Percentiles rank a stretch among this genome's conserved stretches.
These are phyloP conservation scores for Wickerhamomyces subpelliculosus DNA, from an alignment of 805 yeast genomes.

Conservation along the genomic window DNA sequence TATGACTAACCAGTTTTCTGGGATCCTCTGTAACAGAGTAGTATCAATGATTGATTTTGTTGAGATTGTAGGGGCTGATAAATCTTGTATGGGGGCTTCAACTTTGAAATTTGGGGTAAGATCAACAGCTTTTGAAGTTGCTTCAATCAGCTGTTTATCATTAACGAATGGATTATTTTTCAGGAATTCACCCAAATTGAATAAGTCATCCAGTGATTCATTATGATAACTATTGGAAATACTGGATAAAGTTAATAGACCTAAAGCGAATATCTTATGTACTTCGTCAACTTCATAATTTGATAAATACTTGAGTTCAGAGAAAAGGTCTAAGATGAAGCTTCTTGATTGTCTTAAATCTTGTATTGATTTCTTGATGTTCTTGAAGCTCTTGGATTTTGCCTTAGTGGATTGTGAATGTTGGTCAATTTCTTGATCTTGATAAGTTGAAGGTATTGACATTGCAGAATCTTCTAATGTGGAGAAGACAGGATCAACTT, in stretches of 20 bases:
- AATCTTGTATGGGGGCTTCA: slow-evolving; percentile 2
- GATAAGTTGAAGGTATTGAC: slow-evolving; percentile 32
- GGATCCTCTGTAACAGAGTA: slow-evolving; percentile 20
- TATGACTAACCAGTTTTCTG: slow-evolving; percentile 50
- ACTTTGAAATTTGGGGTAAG: slow-evolving; percentile 13
- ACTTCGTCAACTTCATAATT: slow-evolving; percentile 21
- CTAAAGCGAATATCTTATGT: slow-evolving; percentile 17
- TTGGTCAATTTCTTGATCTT: background rate
- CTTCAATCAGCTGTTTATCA: slow-evolving; percentile 19
- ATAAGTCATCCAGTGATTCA: slow-evolving; percentile 16
- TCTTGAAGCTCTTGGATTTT: slow-evolving; percentile 15
- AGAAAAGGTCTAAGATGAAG: slow-evolving; percentile 10
- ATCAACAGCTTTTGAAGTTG: slow-evolving; percentile 7
- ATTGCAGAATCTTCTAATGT: slow-evolving; percentile 44
- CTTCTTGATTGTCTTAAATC: slow-evolving; percentile 18
- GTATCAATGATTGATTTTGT: slow-evolving; percentile 1
- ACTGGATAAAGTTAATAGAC: slow-evolving; percentile 20
- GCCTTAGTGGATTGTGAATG: slow-evolving; percentile 7
- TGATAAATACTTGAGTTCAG: slow-evolving; percentile 17
- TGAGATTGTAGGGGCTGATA: too few relatives aligned
- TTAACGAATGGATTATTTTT: slow-evolving; percentile 20
- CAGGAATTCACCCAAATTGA: slow-evolving; percentile 19
- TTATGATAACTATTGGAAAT: slow-evolving; percentile 13
- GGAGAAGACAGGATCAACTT: slow-evolving; percentile 41
- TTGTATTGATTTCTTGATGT: slow-evolving; percentile 16